Percentiles rank a stretch among this genome's conserved stretches.
Conservation (phyloP, 345 rosid genomes). For the Salix dunnii region DNA sequence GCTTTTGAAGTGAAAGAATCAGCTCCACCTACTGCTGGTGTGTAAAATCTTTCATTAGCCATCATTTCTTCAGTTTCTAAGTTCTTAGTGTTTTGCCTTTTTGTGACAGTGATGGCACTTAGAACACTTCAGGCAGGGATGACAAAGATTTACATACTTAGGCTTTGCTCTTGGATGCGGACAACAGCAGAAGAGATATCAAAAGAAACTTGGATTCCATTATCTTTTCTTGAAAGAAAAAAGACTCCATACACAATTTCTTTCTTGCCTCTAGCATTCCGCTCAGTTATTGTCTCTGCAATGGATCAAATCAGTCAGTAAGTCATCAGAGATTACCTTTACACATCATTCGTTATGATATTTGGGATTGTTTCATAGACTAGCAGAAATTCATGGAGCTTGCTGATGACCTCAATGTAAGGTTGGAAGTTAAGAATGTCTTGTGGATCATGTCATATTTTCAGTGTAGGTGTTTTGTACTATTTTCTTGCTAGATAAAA, state of each 20-base stretch:
- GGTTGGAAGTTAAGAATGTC: background rate
- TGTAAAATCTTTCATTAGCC: conserved; percentile 24
- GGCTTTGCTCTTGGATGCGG: conserved; percentile 98
- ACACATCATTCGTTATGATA: conserved; percentile 1
- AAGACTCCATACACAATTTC: conserved; percentile 86
- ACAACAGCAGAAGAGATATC: conserved; percentile 65
- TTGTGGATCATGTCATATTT: background rate
- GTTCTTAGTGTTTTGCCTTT: conserved; percentile 26
- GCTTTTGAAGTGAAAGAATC: conserved; percentile 91
- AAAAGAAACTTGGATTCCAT: conserved; percentile 82
- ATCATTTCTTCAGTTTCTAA: conserved; percentile 18
- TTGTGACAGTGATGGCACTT: conserved; percentile 60
- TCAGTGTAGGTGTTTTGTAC: background rate
- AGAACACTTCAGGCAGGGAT: conserved; percentile 73
- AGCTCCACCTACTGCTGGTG: conserved; percentile 84
- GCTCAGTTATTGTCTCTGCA: conserved; percentile 65
- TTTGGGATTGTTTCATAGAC: background rate
- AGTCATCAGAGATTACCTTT: conserved; percentile 31
- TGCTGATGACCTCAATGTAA: background rate
- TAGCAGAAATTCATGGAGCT: background rate
- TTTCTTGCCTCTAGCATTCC: conserved; percentile 82
- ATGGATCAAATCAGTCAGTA: conserved; percentile 89
- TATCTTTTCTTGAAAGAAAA: conserved; percentile 88
- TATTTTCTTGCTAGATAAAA: background rate
- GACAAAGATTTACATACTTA: conserved; percentile 67